phyloP scores from a whole-genome alignment of 306 rosid species.

The Lathyrus aphaca region DNA sequence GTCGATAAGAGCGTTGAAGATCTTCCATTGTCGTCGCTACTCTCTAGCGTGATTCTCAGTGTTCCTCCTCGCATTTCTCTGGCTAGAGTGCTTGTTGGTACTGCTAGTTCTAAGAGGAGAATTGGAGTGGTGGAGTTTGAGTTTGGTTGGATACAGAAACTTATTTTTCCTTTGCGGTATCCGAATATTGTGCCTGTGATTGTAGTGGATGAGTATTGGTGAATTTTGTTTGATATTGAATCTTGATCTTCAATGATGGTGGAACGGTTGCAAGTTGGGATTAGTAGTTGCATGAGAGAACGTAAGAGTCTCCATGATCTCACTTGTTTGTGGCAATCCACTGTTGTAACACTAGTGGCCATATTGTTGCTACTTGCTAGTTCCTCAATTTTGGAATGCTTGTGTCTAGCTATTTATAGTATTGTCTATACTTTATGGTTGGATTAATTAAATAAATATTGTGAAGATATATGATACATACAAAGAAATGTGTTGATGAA shows the following conservation, averaged over 20 bases:
- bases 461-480: neutral
- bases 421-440: slow-evolving; percentile 4
- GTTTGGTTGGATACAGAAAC: slow-evolving; percentile 59
- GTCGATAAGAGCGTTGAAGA: slow-evolving; percentile 52
- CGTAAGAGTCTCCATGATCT: slow-evolving; percentile 81
- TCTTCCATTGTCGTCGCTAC: slow-evolving; percentile 2
- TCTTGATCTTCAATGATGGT: slow-evolving; percentile 29
- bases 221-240: slow-evolving; percentile 19
- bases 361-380: neutral
- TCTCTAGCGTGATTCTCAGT: slow-evolving; percentile 65
- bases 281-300: slow-evolving; percentile 61
- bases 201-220: slow-evolving; percentile 20
- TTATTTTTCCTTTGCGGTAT: slow-evolving; percentile 60
- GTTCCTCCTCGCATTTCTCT: slow-evolving; percentile 78
- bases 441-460: slow-evolving; percentile 10
- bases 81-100: slow-evolving; percentile 65
- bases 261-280: slow-evolving; percentile 61
- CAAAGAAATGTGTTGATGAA: too few relatives aligned
- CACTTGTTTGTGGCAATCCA: slow-evolving; percentile 88
- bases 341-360: slow-evolving; percentile 50
- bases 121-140: slow-evolving; percentile 51
- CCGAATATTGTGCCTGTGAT: slow-evolving; percentile 73
- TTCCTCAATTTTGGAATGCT: neutral
- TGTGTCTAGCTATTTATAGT: neutral
- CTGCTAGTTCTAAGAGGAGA: slow-evolving; percentile 70